These are phyloP conservation scores for Populus nigra DNA, from an alignment of 345 rosid species.

Conservation along the genomic window DNA sequence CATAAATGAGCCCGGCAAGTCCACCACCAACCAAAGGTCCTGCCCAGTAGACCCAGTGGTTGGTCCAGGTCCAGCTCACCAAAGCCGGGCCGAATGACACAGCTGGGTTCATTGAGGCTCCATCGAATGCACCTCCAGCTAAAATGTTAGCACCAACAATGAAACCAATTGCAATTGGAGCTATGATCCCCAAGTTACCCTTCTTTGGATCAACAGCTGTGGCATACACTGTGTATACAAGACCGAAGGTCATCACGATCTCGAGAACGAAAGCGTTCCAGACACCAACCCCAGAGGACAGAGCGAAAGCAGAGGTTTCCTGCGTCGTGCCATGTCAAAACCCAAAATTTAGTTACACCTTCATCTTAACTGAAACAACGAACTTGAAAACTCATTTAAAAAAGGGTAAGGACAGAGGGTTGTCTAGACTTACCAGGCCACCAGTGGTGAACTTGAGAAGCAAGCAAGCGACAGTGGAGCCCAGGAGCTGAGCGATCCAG, in stretches of 20 bases:
- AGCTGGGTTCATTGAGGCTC: constrained; percentile 97
- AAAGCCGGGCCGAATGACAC: constrained; percentile 92
- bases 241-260: constrained; percentile 92
- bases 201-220: constrained; percentile 86
- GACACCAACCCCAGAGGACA: constrained; percentile 68
- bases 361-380: neutral
- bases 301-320: constrained; percentile 60
- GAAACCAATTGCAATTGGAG: constrained; percentile 87
- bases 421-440: constrained; percentile 49
- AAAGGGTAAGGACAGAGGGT: too few species aligned
- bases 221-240: constrained; percentile 88
- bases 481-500: constrained; percentile 89
- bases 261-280: constrained; percentile 82
- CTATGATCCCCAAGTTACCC: constrained; percentile 65
- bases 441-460: constrained; percentile 74
- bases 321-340: constrained; percentile 20
- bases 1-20: constrained; percentile 73
- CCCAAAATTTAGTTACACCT: neutral
- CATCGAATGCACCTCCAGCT: constrained; percentile 87
- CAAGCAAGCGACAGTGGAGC: constrained; percentile 76
- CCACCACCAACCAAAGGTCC: constrained; percentile 90
- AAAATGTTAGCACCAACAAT: constrained; percentile 87
- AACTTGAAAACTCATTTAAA: neutral
- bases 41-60: constrained; percentile 96
- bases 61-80: constrained; percentile 83